Percentiles rank a stretch among this genome's conserved stretches.
These are phyloP conservation scores for Fusarium proliferatum DNA, from an alignment of 2,329 filamentous ascomycete genomes.

Conservation along the genomic window DNA sequence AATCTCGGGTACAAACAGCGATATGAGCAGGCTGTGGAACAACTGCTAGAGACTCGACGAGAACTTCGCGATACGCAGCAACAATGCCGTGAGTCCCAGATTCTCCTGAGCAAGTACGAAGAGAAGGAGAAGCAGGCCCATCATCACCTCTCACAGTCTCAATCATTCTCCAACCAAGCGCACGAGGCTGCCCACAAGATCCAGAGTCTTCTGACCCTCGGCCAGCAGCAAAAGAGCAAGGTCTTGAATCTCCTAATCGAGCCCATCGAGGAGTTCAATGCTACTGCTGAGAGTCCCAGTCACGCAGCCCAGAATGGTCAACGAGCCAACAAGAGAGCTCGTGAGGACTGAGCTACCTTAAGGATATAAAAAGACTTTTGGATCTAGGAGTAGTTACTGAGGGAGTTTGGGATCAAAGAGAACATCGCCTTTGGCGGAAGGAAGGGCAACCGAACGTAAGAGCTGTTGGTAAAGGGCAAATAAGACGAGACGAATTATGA, in stretches of 20 bases:
- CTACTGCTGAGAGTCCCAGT: fast-evolving
- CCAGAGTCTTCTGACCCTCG: not conserved
- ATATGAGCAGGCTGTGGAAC: fast-evolving
- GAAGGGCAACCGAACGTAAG: no score
- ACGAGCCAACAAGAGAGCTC: not conserved
- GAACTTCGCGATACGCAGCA: not conserved
- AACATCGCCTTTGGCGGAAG: no score
- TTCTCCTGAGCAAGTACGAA: fast-evolving
- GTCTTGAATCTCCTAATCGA: fast-evolving
- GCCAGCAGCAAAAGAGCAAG: not conserved
- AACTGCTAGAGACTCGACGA: not conserved
- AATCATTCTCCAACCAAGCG: not conserved
- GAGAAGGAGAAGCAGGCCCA: not conserved
- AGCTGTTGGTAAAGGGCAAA: no score
- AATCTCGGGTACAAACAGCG: not conserved
- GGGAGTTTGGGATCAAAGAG: no score
- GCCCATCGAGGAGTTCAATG: not conserved
- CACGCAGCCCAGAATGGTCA: not conserved
- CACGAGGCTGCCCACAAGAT: fast-evolving
- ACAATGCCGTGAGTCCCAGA: fast-evolving
- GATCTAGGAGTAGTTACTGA: no score
- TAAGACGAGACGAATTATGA: no score
- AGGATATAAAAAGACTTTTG: fast-evolving
- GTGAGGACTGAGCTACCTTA: not conserved
- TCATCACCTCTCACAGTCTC: not conserved